These are phyloP conservation scores for Saturnispora silvae DNA, from an alignment of 805 yeast genomes.

Conservation along the genomic window DNA sequence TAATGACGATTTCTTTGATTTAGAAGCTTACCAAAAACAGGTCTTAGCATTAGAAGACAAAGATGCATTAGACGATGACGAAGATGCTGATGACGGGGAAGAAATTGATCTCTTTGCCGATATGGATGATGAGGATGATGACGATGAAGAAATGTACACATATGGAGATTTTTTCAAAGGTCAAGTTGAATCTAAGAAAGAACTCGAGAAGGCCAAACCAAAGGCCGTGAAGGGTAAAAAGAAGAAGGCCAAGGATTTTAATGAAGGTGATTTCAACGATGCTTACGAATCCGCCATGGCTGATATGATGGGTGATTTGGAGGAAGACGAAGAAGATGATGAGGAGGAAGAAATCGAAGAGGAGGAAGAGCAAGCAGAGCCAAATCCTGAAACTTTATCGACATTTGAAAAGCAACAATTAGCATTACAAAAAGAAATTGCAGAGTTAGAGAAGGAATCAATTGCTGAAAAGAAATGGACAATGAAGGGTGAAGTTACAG, in stretches of 20 bases:
- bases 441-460: constrained; percentile 71
- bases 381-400: constrained; percentile 36
- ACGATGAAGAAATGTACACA: constrained; percentile 35
- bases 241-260: constrained; percentile 31
- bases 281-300: constrained; percentile 52
- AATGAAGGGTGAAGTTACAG: constrained; percentile 82
- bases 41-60: constrained; percentile 22
- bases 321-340: constrained; percentile 20
- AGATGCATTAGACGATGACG: constrained; percentile 36
- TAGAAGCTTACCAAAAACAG: constrained; percentile 53
- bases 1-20: constrained; percentile 75
- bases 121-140: constrained; percentile 39
- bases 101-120: constrained; percentile 46
- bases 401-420: constrained; percentile 77
- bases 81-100: constrained; percentile 32
- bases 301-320: constrained; percentile 45
- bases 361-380: constrained; percentile 12
- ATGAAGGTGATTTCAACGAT: constrained; percentile 50
- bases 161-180: constrained; percentile 58
- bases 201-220: constrained; percentile 5
- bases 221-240: constrained; percentile 6
- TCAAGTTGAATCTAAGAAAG: constrained; percentile 15
- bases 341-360: constrained; percentile 24
- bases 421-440: constrained; percentile 66
- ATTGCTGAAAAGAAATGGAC: constrained; percentile 91